Evolutionary conservation across 805 yeast genomes (phyloP).

Genomic region (Candida verbasci): DNA sequence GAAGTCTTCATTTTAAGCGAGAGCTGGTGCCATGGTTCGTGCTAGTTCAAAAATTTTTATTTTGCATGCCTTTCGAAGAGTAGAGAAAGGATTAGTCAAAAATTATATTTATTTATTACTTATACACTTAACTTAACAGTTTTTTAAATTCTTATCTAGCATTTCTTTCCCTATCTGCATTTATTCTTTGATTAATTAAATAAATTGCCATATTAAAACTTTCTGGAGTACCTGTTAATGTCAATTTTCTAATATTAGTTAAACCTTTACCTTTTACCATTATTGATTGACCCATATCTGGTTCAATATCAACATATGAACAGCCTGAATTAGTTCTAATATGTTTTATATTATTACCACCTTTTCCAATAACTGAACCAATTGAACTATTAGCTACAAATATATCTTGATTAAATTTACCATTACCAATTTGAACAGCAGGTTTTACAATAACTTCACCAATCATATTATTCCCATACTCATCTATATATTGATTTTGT

Average conservation of each 20-base stretch:
- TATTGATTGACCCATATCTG: constrained; percentile 48
- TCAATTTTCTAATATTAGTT: constrained; percentile 50
- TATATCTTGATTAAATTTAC: constrained; percentile 62
- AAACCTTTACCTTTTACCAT: constrained; percentile 42
- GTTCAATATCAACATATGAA: constrained; percentile 68
- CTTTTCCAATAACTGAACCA: constrained; percentile 83
- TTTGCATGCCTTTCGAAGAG: too few species aligned
- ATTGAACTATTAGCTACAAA: constrained; percentile 74
- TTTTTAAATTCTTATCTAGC: constrained; percentile 8
- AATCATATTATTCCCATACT: constrained; percentile 39
- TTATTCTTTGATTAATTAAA: constrained; percentile 68
- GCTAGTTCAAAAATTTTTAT: too few species aligned
- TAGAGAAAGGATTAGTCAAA: too few species aligned
- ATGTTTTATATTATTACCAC: constrained; percentile 77
- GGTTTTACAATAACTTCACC: constrained; percentile 42
- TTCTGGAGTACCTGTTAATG: constrained; percentile 61
- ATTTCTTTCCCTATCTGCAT: constrained; percentile 56
- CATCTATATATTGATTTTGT: constrained; percentile 36
- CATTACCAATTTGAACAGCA: constrained; percentile 34
- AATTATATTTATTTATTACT: too few species aligned
- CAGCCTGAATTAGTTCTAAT: constrained; percentile 70
- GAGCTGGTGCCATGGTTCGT: too few species aligned
- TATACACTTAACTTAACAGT: background rate
- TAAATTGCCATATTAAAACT: constrained; percentile 71
- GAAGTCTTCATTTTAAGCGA: too few species aligned